phyloP scores from a whole-genome alignment of 2,329 filamentous ascomycete genomes.

The Claviceps lovelessii region DNA sequence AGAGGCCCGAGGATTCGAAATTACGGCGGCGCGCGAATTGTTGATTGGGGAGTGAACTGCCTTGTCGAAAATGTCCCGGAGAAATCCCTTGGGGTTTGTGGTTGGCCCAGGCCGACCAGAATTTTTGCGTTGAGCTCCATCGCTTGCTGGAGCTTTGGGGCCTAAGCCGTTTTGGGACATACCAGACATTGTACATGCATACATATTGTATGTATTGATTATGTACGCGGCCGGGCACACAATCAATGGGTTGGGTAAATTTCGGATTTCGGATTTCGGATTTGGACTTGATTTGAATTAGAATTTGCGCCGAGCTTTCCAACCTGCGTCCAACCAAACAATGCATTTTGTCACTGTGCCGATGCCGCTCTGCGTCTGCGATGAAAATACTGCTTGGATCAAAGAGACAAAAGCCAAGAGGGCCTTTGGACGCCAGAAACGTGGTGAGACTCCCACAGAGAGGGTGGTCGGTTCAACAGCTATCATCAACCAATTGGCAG shows the following conservation, averaged over 20 bases:
- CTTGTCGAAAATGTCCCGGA: conserved; percentile 15
- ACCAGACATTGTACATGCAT: not conserved
- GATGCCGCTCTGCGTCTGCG: not conserved
- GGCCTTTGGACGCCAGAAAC: not conserved
- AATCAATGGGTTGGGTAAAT: not conserved
- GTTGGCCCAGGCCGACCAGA: conserved; percentile 18
- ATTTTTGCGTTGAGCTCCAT: conserved; percentile 30
- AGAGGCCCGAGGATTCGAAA: not conserved
- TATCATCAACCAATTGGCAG: not conserved
- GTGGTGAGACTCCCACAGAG: not conserved
- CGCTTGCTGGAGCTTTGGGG: conserved; percentile 19
- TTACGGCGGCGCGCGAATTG: conserved; percentile 16
- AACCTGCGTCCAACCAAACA: not conserved
- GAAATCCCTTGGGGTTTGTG: conserved; percentile 23
- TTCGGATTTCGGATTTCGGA: too few relatives aligned
- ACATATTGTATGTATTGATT: too few relatives aligned
- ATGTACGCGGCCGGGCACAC: not conserved
- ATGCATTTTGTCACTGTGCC: not conserved
- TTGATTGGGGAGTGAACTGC: conserved; percentile 14
- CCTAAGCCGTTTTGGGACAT: conserved; percentile 18
- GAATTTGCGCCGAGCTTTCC: too few relatives aligned
- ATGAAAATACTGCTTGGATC: not conserved
- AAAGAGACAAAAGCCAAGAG: not conserved
- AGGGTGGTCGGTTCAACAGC: not conserved
- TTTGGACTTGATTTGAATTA: too few relatives aligned